Conservation (phyloP, 2,329 filamentous ascomycete species). For the Simplicillium sp. region DNA sequence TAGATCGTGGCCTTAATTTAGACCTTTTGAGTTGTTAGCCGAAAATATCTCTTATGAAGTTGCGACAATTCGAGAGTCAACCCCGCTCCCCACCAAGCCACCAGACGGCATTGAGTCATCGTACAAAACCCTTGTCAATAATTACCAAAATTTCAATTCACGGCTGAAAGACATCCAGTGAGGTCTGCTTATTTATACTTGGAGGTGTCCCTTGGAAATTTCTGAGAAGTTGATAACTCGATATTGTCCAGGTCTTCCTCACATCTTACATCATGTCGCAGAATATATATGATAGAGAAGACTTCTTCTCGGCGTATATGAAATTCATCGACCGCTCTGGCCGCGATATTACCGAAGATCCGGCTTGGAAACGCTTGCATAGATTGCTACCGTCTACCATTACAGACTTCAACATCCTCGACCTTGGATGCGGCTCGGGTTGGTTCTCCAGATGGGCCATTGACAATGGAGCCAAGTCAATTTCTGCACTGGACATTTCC, state of each 20-base stretch:
- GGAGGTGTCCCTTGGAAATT: too few species aligned
- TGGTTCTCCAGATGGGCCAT: constrained; percentile 34
- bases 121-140: too few species aligned
- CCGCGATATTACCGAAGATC: constrained; percentile 26
- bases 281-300: constrained; percentile 29
- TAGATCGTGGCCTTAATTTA: background rate
- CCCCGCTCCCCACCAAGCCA: too few species aligned
- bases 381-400: constrained; percentile 24
- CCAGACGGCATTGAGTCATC: too few species aligned
- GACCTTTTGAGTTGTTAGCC: background rate
- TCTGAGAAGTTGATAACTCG: too few species aligned
- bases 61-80: too few species aligned
- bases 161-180: too few species aligned
- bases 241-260: too few species aligned
- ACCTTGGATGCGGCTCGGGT: constrained; percentile 36
- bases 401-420: constrained; percentile 22
- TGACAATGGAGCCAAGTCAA: constrained; percentile 22
- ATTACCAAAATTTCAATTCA: too few species aligned
- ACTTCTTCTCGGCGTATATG: constrained; percentile 33
- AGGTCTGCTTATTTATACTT: too few species aligned
- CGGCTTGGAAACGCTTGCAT: constrained; percentile 33
- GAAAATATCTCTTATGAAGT: background rate
- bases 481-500: constrained; percentile 30
- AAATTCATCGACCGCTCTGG: constrained; percentile 26
- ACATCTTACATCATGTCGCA: constrained; percentile 17